A percentile compares a stretch with the other conserved stretches of the same genome.
phyloP scores from a whole-genome alignment of 2,329 filamentous ascomycete genomes.

The Xenosphaeropsis pyriputrescens region DNA sequence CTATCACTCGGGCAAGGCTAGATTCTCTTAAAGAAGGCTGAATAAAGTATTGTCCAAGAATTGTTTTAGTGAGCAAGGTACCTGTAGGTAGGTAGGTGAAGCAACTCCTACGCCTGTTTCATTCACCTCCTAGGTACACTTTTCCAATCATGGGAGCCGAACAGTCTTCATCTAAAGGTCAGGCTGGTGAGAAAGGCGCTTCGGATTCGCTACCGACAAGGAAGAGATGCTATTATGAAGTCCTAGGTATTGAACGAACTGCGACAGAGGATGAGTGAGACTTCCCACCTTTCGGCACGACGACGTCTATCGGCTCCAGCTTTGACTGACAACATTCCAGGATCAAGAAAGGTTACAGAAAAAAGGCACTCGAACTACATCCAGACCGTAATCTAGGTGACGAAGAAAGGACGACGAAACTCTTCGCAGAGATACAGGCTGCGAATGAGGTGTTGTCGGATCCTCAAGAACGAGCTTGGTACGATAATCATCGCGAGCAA shows the following conservation, averaged over 20 bases:
- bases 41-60: too few relatives aligned
- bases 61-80: too few relatives aligned
- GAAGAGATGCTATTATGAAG: conserved; percentile 75
- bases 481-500: conserved; percentile 82
- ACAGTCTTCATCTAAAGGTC: conserved; percentile 9
- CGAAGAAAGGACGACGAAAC: conserved; percentile 65
- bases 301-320: conserved; percentile 1
- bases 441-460: conserved; percentile 96
- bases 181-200: too few relatives aligned
- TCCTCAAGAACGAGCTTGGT: conserved; percentile 91
- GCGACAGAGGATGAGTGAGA: conserved; percentile 71
- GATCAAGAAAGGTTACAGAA: conserved; percentile 86
- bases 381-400: conserved; percentile 88
- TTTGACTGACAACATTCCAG: conserved; percentile 24
- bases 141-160: conserved; percentile 13
- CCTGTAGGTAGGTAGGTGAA: too few relatives aligned
- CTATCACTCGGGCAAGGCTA: too few relatives aligned
- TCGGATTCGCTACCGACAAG: conserved; percentile 1
- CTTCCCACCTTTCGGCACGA: not conserved
- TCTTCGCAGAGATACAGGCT: conserved; percentile 83
- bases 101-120: not conserved
- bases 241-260: conserved; percentile 57
- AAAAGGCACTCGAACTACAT: conserved; percentile 82
- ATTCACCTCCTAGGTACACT: not conserved
- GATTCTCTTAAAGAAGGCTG: too few relatives aligned